A percentile compares a stretch with the other conserved stretches of the same genome.
These are phyloP conservation scores for Phytophthora foliorum DNA, from an alignment of 352 stramenopile species.

Conservation along the genomic window DNA sequence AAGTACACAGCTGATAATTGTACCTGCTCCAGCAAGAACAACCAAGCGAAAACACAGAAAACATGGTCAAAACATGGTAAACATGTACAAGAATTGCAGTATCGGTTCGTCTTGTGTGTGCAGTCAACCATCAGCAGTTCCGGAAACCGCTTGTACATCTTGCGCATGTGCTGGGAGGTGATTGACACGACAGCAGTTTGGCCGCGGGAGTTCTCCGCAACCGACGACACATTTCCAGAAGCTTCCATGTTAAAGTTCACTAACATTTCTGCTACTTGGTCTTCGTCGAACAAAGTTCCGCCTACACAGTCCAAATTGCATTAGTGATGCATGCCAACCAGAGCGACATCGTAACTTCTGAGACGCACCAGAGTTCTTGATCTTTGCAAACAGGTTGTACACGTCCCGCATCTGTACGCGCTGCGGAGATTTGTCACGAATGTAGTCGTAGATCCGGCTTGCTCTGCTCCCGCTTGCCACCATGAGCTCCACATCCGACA, in stretches of 20 bases:
- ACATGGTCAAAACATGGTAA: constrained; percentile 4
- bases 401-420: constrained; percentile 6
- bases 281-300: constrained; percentile 1
- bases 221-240: not conserved
- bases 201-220: not conserved
- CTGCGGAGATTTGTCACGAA: not conserved
- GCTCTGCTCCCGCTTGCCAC: constrained; percentile 9
- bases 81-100: not conserved
- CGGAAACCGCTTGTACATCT: constrained; percentile 11
- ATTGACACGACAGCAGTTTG: constrained; percentile 8
- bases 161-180: constrained; percentile 7
- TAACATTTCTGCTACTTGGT: constrained; percentile 15
- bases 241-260: constrained; percentile 5
- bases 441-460: constrained; percentile 36
- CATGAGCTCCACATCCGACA: constrained; percentile 9
- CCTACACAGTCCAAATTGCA: not conserved
- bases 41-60: constrained; percentile 15
- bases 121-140: constrained; percentile 20
- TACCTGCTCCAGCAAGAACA: constrained; percentile 4
- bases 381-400: constrained; percentile 11
- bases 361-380: constrained; percentile 15
- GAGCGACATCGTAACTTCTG: too few relatives aligned
- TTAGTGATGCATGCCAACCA: too few relatives aligned
- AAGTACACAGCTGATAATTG: constrained; percentile 12
- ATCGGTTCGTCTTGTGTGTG: constrained; percentile 28